These are phyloP conservation scores for Telfairia occidentalis DNA, from an alignment of 331 rosid genomes.

Conservation along the genomic window DNA sequence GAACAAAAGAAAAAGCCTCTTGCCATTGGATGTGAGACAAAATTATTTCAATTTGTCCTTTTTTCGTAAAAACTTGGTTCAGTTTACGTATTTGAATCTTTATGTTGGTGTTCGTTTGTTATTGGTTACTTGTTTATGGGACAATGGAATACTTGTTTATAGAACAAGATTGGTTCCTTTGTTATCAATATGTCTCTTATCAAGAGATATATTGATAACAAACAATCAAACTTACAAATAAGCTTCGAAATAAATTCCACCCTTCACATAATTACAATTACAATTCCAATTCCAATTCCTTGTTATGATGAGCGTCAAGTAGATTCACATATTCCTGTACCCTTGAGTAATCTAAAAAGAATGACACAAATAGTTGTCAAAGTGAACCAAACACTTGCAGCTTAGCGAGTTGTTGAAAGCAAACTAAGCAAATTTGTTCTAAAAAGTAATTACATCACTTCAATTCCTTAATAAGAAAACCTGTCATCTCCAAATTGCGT, in stretches of 20 bases:
- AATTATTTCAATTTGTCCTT: neutral
- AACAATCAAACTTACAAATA: neutral
- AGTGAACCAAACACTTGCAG: constrained; percentile 6
- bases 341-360: neutral
- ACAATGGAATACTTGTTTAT: neutral
- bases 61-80: neutral
- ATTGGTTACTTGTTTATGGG: neutral
- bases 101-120: neutral
- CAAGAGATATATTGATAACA: too few relatives aligned
- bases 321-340: constrained; percentile 10
- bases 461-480: constrained; percentile 51
- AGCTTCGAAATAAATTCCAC: neutral
- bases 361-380: neutral
- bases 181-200: neutral
- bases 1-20: neutral
- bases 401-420: neutral
- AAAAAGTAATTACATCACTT: constrained; percentile 14
- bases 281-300: neutral
- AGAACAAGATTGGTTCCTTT: neutral
- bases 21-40: neutral
- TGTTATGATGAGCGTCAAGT: constrained; percentile 5
- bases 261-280: constrained; percentile 9
- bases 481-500: constrained; percentile 75
- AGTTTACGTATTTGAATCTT: neutral
- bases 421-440: neutral